Base-by-base conservation (phyloP, 768 basidiomycete genomes). In the Pholiota molesta region DNA sequence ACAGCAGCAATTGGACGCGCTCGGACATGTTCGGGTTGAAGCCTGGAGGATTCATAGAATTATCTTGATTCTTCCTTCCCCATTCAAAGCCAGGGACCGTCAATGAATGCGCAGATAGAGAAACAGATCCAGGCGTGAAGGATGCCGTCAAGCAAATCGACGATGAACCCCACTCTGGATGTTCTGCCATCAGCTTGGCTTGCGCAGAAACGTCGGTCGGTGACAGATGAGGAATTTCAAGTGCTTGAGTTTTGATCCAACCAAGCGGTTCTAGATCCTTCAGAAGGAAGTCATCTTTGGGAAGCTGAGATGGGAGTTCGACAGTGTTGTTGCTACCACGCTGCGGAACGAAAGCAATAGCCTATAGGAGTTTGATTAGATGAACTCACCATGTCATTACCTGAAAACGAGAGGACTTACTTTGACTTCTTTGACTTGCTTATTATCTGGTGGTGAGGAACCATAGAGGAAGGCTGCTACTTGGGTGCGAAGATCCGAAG, bases 21-120 rank as follows among this genome's bases (percentile, higher is more conserved):
- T 97, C 96, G 1, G 95, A 97, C 97, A 98, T 98, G 66, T 92
- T 93, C n/a, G 95, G 94, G 75, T 97, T 99, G 81, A 97, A 99
- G 44, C 97, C 95, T 1, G 88, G 79, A 62, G 94, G 94, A 72
- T 93, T 94, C 39, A 86, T 82, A 39, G 93, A 91, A 45, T 86
- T 92, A 69, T 96, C 95, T 67, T 83, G 78, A 67, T 96, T 97
- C 80, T 97, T 98, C 68, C 97, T 82, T 44, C 96, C 97, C 96
- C 96, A 99, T 71, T 99, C 97, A 72, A 99, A 99, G 16, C 97
- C 97, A 62, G 91, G 86, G 9, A 97, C 88, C 5, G 91, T 90
- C 54, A 99, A 78, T 33, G 89, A 92, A 79, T 98, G 96, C 0
- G 97, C 91, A 26, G 95, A 95, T 44, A 99, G 78, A 21, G 96